phyloP scores from a whole-genome alignment of 768 basidiomycete species.

The Mycena olivaceomarginata region DNA sequence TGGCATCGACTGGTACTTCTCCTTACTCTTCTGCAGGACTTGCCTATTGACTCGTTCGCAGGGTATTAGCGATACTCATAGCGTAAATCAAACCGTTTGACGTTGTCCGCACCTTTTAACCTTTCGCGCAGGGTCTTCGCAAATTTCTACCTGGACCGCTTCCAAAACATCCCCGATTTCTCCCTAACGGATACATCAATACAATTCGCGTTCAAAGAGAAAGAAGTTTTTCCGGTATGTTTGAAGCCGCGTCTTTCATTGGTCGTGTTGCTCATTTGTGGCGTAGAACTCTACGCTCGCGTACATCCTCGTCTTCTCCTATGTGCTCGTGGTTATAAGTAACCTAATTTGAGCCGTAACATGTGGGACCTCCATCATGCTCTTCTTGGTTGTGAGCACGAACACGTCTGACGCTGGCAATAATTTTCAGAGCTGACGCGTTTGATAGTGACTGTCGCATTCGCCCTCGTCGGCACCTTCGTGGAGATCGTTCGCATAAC shows the following conservation, averaged over 20 bases:
- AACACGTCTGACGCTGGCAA: too few species aligned
- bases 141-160: constrained; percentile 48
- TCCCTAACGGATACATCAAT: constrained; percentile 48
- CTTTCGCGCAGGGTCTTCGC: constrained; percentile 39
- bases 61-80: constrained; percentile 29
- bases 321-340: constrained; percentile 44
- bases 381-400: constrained; percentile 45
- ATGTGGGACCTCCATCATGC: constrained; percentile 50
- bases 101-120: not conserved
- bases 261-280: not conserved
- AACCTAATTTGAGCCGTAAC: constrained; percentile 45
- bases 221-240: constrained; percentile 43
- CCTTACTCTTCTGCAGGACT: not conserved
- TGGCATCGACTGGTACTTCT: constrained; percentile 43
- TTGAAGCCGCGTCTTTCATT: not conserved
- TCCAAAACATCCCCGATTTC: constrained; percentile 48
- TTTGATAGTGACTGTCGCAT: constrained; percentile 43
- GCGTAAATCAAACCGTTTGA: constrained; percentile 10
- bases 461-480: constrained; percentile 42
- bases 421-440: not conserved
- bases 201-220: constrained; percentile 42
- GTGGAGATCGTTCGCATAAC: constrained; percentile 44
- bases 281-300: constrained; percentile 31
- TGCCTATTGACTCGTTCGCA: not conserved
- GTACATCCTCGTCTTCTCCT: constrained; percentile 41